Conservation (phyloP, 2,329 filamentous ascomycete species). For the Paramyrothecium sp. region DNA sequence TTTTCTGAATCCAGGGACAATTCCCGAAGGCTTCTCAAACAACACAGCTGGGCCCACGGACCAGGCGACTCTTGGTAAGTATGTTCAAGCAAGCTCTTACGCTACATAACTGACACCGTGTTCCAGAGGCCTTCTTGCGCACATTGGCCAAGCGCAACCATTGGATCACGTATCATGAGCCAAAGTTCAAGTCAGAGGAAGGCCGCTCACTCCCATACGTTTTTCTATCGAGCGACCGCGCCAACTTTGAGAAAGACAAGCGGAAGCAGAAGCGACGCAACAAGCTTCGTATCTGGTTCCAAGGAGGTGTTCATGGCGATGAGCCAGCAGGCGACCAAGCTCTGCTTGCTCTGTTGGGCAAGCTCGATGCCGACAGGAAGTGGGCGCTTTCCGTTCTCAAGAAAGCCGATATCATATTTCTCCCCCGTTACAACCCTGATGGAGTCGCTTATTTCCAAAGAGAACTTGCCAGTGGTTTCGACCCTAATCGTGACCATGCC, state of each 20-base stretch:
- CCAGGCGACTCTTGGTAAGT: not conserved
- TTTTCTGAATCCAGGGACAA: not conserved
- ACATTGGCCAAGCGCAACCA: slow-evolving; percentile 10
- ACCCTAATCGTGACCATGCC: slow-evolving; percentile 10
- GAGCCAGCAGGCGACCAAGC: slow-evolving; percentile 9
- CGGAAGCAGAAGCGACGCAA: not conserved
- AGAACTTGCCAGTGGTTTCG: slow-evolving; percentile 6
- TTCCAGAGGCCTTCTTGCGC: not conserved
- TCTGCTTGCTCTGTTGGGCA: slow-evolving; percentile 9
- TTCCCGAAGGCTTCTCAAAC: not conserved
- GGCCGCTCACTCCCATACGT: slow-evolving; percentile 16
- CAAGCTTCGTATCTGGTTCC: slow-evolving; percentile 10
- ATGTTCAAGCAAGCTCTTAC: not conserved
- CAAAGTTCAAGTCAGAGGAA: slow-evolving; percentile 14
- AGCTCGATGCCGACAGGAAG: slow-evolving; percentile 3
- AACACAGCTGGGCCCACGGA: not conserved
- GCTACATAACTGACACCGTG: not conserved
- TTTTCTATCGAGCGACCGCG: slow-evolving; percentile 7
- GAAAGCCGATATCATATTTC: slow-evolving; percentile 6
- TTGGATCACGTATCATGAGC: slow-evolving; percentile 14
- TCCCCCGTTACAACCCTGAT: slow-evolving; percentile 10
- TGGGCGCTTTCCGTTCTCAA: slow-evolving; percentile 7
- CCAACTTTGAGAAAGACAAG: not conserved
- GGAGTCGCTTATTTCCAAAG: slow-evolving; percentile 10
- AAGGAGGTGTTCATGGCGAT: slow-evolving; percentile 8